Conservation (phyloP, 2,329 filamentous ascomycete species). For the Clarireedia sp. region DNA sequence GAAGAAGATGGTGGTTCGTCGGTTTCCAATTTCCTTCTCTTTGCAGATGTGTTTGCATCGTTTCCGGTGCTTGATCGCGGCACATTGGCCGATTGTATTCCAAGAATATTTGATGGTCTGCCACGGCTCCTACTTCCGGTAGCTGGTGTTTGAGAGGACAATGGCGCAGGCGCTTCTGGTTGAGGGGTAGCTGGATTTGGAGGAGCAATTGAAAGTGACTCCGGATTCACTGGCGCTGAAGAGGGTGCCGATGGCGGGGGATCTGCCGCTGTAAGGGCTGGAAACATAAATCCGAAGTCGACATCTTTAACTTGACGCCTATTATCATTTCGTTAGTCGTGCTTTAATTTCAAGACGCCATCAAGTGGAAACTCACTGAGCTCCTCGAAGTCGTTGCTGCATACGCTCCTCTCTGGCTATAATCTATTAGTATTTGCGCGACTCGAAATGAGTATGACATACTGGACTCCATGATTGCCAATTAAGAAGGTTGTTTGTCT, state of each 20-base stretch:
- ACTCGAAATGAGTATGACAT: background rate
- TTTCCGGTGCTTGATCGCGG: conserved; percentile 14
- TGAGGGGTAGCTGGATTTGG: conserved; percentile 11
- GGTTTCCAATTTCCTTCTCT: conserved; percentile 26
- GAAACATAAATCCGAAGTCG: conserved; percentile 48
- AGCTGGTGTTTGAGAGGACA: conserved; percentile 17
- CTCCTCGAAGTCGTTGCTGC: conserved; percentile 57
- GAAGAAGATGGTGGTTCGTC: conserved; percentile 19
- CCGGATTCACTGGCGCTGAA: conserved; percentile 4
- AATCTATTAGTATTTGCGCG: conserved; percentile 4
- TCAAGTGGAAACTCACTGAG: conserved; percentile 40
- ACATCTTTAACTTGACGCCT: conserved; percentile 49
- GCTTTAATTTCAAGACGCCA: conserved; percentile 2
- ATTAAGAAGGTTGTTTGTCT: background rate
- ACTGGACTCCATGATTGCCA: conserved; percentile 7
- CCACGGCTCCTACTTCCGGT: conserved; percentile 6
- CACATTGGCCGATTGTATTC: background rate
- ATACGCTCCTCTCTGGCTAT: conserved; percentile 53
- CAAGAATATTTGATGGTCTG: background rate
- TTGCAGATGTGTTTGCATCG: conserved; percentile 30
- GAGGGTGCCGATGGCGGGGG: conserved; percentile 7
- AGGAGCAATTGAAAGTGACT: background rate
- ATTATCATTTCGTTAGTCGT: conserved; percentile 33
- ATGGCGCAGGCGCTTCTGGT: conserved; percentile 14
- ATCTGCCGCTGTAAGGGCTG: conserved; percentile 25